A percentile compares a stretch with the other conserved stretches of the same genome.
These are phyloP conservation scores for Ceratocystis variospora DNA, from an alignment of 2,329 filamentous ascomycete genomes.

Conservation along the genomic window DNA sequence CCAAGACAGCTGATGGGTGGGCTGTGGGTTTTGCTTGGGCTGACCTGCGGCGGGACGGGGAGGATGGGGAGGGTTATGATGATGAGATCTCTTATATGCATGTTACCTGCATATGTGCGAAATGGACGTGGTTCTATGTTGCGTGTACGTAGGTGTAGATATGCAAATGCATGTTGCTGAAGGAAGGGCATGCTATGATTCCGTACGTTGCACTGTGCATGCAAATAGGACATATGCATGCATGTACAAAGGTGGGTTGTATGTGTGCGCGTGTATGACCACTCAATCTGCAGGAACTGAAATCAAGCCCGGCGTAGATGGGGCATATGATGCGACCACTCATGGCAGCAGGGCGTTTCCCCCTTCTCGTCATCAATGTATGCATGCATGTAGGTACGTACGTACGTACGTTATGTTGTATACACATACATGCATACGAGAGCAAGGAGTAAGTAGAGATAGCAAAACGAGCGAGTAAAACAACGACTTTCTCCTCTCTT, in stretches of 20 bases:
- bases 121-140: not conserved
- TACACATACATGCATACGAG: not conserved
- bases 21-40: not conserved
- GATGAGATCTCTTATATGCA: slow-evolving; percentile 7
- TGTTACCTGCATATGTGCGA: not conserved
- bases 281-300: slow-evolving; percentile 2
- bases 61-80: not conserved
- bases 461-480: not conserved
- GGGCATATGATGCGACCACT: not conserved
- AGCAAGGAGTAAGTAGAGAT: not conserved
- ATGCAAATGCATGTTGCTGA: not conserved
- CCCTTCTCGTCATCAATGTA: not conserved
- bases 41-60: not conserved
- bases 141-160: not conserved
- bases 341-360: not conserved
- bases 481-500: not conserved
- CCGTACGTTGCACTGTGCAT: not conserved
- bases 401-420: not conserved
- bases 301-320: not conserved
- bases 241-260: not conserved
- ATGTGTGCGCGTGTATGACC: not conserved
- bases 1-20: slow-evolving; percentile 4
- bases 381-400: not conserved
- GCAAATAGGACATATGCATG: not conserved
- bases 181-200: not conserved